Conservation (phyloP, 2,329 filamentous ascomycete species). For the Cercospora sp. region DNA sequence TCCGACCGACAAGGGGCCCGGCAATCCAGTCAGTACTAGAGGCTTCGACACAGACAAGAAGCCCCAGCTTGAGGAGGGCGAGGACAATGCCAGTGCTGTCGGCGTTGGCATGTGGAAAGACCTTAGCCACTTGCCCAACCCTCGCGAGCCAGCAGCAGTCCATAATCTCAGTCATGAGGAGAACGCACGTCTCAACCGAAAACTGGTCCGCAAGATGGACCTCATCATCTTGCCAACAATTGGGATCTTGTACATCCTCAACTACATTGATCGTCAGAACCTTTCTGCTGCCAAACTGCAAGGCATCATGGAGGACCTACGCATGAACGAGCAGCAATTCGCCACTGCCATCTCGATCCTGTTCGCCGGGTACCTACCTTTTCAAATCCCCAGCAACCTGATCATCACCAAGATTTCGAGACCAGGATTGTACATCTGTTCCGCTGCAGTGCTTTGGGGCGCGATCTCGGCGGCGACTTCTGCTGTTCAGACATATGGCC, state of each 20-base stretch:
- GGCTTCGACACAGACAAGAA: not conserved
- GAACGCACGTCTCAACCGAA: not conserved
- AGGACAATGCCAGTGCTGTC: not conserved
- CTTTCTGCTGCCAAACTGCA: slow-evolving; percentile 27
- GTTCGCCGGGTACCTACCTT: slow-evolving; percentile 30
- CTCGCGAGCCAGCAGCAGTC: not conserved
- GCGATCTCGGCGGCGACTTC: slow-evolving; percentile 10
- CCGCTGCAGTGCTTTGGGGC: slow-evolving; percentile 34
- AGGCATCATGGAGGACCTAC: slow-evolving; percentile 25
- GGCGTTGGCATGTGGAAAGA: not conserved
- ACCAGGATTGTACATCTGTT: slow-evolving; percentile 13
- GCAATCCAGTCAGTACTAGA: not conserved
- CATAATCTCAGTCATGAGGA: slow-evolving; percentile 5
- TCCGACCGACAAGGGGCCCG: not conserved
- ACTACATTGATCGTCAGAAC: slow-evolving; percentile 23
- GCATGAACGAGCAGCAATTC: slow-evolving; percentile 18
- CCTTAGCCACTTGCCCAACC: not conserved
- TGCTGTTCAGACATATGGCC: slow-evolving; percentile 7
- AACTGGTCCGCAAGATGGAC: slow-evolving; percentile 8
- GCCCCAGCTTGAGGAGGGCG: not conserved
- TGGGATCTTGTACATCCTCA: slow-evolving; percentile 12
- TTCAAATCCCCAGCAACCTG: slow-evolving; percentile 15
- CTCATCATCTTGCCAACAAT: slow-evolving; percentile 10
- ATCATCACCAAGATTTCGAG: slow-evolving; percentile 8
- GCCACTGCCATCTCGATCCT: slow-evolving; percentile 37